Base-by-base conservation (phyloP, 495 filamentous ascomycete genomes). In the Trichoderma erinaceum region DNA sequence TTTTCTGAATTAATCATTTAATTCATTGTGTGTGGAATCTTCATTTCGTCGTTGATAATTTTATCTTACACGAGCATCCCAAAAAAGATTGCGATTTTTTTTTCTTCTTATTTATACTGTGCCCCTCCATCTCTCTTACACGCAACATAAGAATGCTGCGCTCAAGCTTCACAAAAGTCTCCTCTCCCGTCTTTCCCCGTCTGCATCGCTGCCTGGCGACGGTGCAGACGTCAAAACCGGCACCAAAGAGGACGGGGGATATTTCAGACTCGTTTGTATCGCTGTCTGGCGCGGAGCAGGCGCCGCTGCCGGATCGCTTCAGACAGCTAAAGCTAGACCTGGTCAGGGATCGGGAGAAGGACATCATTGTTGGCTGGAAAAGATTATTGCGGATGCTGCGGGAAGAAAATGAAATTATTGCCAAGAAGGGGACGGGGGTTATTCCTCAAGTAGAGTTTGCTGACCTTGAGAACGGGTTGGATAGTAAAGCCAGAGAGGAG, bases 251-350 rank as follows among this genome's bases (percentile, higher is more conserved):
- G 11, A 79, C 81, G 67, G 92, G 92, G 5, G 89, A 95, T 74
- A 96, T 97, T 65, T 92, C 90, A 0, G 90, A 90, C 68, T 85
- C 92, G 7, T 97, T 97, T 68, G 89, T 89, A 3, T 93, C 90
- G 21, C 81, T 97, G 35, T 91, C 90, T 0, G 90, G 91, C 16
- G 81, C 82, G 41, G 77, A 84, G 23, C 81, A 85, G 5, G 74
- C 84, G 50, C 89, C 90, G 5, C 82, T 97, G 1, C 88, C 90
- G 0, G 75, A 85, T 50, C 84, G 92, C 6, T 97, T 92, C 72
- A 86, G 87, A 25, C 81, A 89, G n/a, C 79, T 95, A n/a, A 97
- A 97, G 71, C 72, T 73, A 11, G 73, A 79, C 4, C 79, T 94
- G 3, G 86, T 91, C 23, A 68, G 76, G 11, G 88, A 88, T 12